Percentiles rank a stretch among this genome's conserved stretches.
phyloP scores from a whole-genome alignment of 176 grass and related monocot genomes.

The Ensete ventricosum region DNA sequence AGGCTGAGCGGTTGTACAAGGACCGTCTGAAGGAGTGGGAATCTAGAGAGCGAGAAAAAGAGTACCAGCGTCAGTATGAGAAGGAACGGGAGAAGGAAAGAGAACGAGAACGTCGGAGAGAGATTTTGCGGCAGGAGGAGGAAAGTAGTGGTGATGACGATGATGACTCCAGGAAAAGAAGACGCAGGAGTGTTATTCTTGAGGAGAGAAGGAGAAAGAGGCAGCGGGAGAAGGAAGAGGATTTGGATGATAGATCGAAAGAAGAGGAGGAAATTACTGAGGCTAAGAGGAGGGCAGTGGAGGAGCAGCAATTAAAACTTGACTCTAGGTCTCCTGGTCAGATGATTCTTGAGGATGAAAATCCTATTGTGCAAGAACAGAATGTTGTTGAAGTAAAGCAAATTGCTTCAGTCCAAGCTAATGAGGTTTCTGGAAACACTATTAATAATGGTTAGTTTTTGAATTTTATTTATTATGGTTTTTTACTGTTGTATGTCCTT shows the following conservation, averaged over 20 bases:
- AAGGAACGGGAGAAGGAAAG: conserved; percentile 74
- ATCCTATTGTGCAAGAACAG: conserved; percentile 32
- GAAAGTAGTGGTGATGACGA: conserved; percentile 91
- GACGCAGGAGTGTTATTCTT: conserved; percentile 46
- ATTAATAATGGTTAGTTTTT: conserved; percentile 33
- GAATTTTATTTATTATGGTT: background rate
- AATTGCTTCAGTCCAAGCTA: conserved; percentile 26
- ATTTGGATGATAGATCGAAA: conserved; percentile 61
- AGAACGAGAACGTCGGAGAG: conserved; percentile 73
- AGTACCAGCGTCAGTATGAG: conserved; percentile 63
- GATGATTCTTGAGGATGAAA: conserved; percentile 20
- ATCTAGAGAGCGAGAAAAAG: conserved; percentile 86
- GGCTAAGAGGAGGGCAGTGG: conserved; percentile 55
- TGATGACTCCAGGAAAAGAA: conserved; percentile 82
- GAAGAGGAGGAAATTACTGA: conserved; percentile 79
- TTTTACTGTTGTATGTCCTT: background rate
- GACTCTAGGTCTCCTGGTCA: conserved; percentile 21
- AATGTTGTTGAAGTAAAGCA: conserved; percentile 33
- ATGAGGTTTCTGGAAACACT: conserved; percentile 30
- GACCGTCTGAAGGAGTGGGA: conserved; percentile 90
- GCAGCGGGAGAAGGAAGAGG: conserved; percentile 80
- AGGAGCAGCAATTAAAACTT: conserved; percentile 45
- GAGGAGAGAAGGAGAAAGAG: conserved; percentile 75
- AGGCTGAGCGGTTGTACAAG: conserved; percentile 61
- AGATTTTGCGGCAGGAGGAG: conserved; percentile 81